phyloP scores from a whole-genome alignment of 768 basidiomycete species.

The Nidularia sp. region DNA sequence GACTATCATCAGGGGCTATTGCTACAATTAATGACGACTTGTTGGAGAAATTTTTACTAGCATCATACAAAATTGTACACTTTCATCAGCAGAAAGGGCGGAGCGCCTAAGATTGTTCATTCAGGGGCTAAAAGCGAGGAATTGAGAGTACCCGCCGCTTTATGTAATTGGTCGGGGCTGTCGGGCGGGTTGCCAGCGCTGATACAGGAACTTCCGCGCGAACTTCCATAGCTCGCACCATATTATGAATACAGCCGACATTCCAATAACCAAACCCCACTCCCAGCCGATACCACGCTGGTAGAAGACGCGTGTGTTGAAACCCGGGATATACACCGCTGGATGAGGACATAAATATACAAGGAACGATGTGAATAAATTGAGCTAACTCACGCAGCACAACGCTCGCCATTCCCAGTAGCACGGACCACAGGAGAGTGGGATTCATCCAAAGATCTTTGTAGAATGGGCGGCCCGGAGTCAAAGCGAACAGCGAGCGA shows the following conservation, averaged over 20 bases:
- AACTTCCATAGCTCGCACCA: conserved; percentile 38
- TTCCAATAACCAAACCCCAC: conserved; percentile 32
- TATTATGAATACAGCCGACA: conserved; percentile 28
- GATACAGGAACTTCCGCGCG: conserved; percentile 20
- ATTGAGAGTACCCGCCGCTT: too few species aligned
- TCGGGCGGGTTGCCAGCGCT: conserved; percentile 12
- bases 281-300: conserved; percentile 33
- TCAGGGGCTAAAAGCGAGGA: too few species aligned
- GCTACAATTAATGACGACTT: too few species aligned
- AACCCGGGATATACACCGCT: conserved; percentile 33
- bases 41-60: too few species aligned
- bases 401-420: conserved; percentile 30
- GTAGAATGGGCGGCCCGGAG: conserved; percentile 26
- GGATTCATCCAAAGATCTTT: conserved; percentile 31
- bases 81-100: too few species aligned
- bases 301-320: conserved; percentile 32
- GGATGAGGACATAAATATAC: not conserved
- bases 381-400: conserved; percentile 24
- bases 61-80: too few species aligned
- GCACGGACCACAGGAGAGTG: conserved; percentile 27
- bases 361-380: not conserved
- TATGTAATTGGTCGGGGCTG: too few species aligned
- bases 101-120: too few species aligned
- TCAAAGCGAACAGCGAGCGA: conserved; percentile 30
- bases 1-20: too few species aligned